Conservation (phyloP, 805 yeast genomes). For the Barnettozyma siamensis region DNA sequence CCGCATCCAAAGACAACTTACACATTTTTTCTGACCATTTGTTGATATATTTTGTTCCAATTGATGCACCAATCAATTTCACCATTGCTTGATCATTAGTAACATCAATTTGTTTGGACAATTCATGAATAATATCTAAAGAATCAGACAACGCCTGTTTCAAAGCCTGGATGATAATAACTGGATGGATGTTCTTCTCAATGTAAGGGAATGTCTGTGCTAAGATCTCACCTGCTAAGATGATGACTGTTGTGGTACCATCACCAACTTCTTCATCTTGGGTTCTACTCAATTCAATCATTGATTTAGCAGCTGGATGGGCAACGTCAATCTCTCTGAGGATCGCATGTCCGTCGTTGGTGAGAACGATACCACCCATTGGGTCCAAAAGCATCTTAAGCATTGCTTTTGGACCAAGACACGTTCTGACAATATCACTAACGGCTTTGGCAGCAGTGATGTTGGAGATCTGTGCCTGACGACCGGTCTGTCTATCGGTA, state of each 20-base stretch:
- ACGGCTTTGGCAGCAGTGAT: slow-evolving; percentile 99
- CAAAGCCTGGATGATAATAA: slow-evolving; percentile 88
- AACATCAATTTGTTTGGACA: slow-evolving; percentile 78
- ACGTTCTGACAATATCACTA: slow-evolving; percentile 94
- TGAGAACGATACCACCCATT: slow-evolving; percentile 86
- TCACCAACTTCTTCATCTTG: slow-evolving; percentile 99
- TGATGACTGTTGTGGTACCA: slow-evolving; percentile 96
- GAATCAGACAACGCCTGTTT: slow-evolving; percentile 90
- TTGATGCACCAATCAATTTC: slow-evolving; percentile 79
- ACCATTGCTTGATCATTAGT: slow-evolving; percentile 83
- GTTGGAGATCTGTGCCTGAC: slow-evolving; percentile 94
- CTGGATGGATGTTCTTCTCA: slow-evolving; percentile 96
- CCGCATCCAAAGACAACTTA: slow-evolving; percentile 78
- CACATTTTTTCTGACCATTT: slow-evolving; percentile 94
- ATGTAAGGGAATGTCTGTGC: slow-evolving; percentile 93
- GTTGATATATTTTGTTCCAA: slow-evolving; percentile 92
- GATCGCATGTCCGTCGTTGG: slow-evolving; percentile 98
- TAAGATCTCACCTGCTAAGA: slow-evolving; percentile 92
- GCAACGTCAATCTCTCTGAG: slow-evolving; percentile 95
- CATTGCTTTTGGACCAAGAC: slow-evolving; percentile 99
- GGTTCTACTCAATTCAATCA: slow-evolving; percentile 94
- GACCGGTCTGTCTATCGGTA: slow-evolving; percentile 90
- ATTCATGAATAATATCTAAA: slow-evolving; percentile 74
- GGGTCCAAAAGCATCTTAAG: slow-evolving; percentile 96
- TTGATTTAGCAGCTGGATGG: slow-evolving; percentile 98